These are phyloP conservation scores for Candida schatavii DNA, from an alignment of 805 yeast genomes.

Conservation along the genomic window DNA sequence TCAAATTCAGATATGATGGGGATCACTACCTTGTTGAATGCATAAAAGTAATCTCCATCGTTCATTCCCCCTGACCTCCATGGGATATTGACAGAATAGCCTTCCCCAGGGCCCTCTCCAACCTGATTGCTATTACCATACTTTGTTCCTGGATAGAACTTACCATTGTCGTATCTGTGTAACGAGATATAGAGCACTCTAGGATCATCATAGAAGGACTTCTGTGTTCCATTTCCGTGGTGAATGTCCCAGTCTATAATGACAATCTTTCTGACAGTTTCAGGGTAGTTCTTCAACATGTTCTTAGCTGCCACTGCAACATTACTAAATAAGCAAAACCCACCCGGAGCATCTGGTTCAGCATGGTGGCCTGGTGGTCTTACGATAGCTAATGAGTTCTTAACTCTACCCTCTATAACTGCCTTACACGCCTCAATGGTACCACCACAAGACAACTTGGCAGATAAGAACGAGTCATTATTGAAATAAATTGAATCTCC, in stretches of 20 bases:
- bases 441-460: slow-evolving; percentile 93
- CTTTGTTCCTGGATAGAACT: slow-evolving; percentile 89
- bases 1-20: slow-evolving; percentile 86
- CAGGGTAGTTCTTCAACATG: slow-evolving; percentile 79
- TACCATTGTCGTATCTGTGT: slow-evolving; percentile 90
- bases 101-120: slow-evolving; percentile 86
- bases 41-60: slow-evolving; percentile 93
- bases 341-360: slow-evolving; percentile 96
- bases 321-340: slow-evolving; percentile 92
- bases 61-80: slow-evolving; percentile 92
- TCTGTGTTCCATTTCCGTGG: slow-evolving; percentile 98
- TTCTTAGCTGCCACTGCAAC: slow-evolving; percentile 96
- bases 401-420: slow-evolving; percentile 88
- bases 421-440: slow-evolving; percentile 95
- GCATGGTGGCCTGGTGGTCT: slow-evolving; percentile 99
- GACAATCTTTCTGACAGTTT: slow-evolving; percentile 76
- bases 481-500: slow-evolving; percentile 96
- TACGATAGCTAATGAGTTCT: slow-evolving; percentile 89
- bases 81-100: slow-evolving; percentile 85
- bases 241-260: slow-evolving; percentile 98
- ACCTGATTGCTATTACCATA: slow-evolving; percentile 79
- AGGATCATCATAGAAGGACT: slow-evolving; percentile 85
- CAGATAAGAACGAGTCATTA: slow-evolving; percentile 83
- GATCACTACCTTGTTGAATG: slow-evolving; percentile 79
- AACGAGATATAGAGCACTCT: slow-evolving; percentile 86